A percentile compares a stretch with the other conserved stretches of the same genome.
These are phyloP conservation scores for Blastobotrys chiropterorum DNA, from an alignment of 805 yeast genomes.

Conservation along the genomic window DNA sequence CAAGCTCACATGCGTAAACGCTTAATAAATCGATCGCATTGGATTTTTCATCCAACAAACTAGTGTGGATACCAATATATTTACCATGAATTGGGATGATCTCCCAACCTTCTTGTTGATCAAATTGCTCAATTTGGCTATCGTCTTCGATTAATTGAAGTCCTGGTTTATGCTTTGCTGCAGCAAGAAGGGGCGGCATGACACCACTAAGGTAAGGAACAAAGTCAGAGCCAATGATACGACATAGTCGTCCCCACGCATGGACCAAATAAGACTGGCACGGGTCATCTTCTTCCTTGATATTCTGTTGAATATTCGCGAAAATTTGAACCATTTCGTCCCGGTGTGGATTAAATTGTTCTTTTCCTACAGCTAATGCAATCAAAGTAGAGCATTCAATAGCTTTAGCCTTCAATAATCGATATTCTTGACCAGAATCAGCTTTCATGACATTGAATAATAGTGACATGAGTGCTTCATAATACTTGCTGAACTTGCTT, in stretches of 20 bases:
- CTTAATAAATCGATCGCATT: constrained; percentile 84
- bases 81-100: constrained; percentile 86
- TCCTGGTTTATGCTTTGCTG: constrained; percentile 88
- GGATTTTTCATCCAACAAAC: constrained; percentile 89
- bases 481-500: constrained; percentile 79
- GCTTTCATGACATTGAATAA: constrained; percentile 70
- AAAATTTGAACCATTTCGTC: constrained; percentile 67
- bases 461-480: constrained; percentile 90
- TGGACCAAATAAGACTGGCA: constrained; percentile 81
- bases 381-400: constrained; percentile 93
- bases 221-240: constrained; percentile 78
- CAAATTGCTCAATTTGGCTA: constrained; percentile 74
- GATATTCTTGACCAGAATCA: constrained; percentile 71
- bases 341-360: constrained; percentile 71
- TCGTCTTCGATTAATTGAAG: constrained; percentile 82
- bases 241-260: constrained; percentile 94
- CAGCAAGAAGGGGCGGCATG: constrained; percentile 77
- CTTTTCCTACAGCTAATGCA: constrained; percentile 92
- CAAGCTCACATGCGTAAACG: constrained; percentile 77
- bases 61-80: constrained; percentile 90
- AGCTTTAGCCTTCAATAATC: constrained; percentile 82
- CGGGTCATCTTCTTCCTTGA: constrained; percentile 66
- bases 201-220: constrained; percentile 77
- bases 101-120: constrained; percentile 90
- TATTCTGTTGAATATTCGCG: constrained; percentile 57